These are phyloP conservation scores for Canavalia gladiata DNA, from an alignment of 306 rosid species.

Conservation along the genomic window DNA sequence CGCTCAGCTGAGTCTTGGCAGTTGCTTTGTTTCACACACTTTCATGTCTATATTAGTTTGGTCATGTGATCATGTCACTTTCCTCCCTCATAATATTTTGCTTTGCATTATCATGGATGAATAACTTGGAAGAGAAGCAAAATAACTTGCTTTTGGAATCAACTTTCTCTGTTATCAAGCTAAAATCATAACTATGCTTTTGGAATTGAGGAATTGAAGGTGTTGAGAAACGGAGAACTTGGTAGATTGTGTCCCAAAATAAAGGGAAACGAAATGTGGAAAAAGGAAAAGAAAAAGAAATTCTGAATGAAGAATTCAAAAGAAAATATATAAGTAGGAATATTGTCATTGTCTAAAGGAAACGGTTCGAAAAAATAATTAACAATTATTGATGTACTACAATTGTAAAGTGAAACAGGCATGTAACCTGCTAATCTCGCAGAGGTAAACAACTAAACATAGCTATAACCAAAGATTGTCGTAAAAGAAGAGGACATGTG, in stretches of 20 bases:
- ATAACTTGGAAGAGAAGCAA: conserved; percentile 55
- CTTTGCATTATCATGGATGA: conserved; percentile 36
- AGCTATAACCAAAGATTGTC: conserved; percentile 45
- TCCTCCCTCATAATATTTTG: background rate
- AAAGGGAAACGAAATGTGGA: background rate
- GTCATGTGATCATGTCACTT: conserved; percentile 33
- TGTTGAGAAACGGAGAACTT: background rate
- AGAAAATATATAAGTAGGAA: background rate
- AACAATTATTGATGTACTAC: conserved; percentile 41
- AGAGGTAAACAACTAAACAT: background rate
- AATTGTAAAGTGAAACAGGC: conserved; percentile 32
- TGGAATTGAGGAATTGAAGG: conserved; percentile 36
- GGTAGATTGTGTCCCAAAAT: conserved; percentile 13
- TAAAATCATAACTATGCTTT: conserved; percentile 27
- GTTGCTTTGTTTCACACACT: conserved; percentile 29
- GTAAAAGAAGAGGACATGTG: conserved; percentile 52
- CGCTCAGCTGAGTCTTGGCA: background rate
- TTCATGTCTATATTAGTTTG: conserved; percentile 23
- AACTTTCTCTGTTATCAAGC: conserved; percentile 46
- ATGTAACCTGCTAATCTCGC: background rate
- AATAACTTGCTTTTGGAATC: conserved; percentile 47
- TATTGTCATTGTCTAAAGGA: conserved; percentile 43
- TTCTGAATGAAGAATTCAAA: background rate
- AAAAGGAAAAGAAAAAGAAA: background rate
- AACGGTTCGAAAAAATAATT: conserved; percentile 31